Base-by-base conservation (phyloP, 2,329 filamentous ascomycete species). In the Neofusicoccum ribis region DNA sequence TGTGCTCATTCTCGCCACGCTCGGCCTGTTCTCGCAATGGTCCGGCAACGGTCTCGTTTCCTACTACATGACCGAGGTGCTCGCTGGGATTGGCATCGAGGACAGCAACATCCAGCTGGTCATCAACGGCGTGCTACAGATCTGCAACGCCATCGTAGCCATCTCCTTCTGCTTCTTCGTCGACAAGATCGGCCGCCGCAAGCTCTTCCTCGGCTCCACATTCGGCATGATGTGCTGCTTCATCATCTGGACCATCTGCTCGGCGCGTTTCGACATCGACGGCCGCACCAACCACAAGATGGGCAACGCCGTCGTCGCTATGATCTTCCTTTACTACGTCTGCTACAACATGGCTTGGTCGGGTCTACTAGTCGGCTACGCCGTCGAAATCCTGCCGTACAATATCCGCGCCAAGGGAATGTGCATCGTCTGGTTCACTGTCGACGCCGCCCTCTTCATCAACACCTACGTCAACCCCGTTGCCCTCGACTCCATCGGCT, bases 11-110 rank as follows among this genome's bases (percentile, higher is more conserved):
- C 80, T 89, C 47, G 74, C 89, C 47, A 88, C 86, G 0, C 81
- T 90, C 17, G 88, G 87, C 71, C 77, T 90, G 69, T 88, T 90
- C 72, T 89, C 86, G 1, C 88, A 90, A 75, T 90, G 88, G 77
- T 87, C 84, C 61, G 88, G 88, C 50, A 90, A 90, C 72, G 87
- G 86, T 17, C 77, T 90, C 1, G 86, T 90, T 72, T 87, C 83
- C 68, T 89, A 90, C 77, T 90, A 90, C 74, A 86, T 88, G 71
- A 85, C 87, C 66, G 80, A 83, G 65, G 83, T 90, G 68, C 89
- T 89, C 76, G 78, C 82, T 46, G 84, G 83, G 56, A 86, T 87
- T 58, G 88, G 87, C 50, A 88, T 90, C 71, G 84, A 70, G 1
- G 78, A 82, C 51, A 80, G 56, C 15, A 72, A 73, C 36, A 69